phyloP scores from a whole-genome alignment of 2,329 filamentous ascomycete genomes.

The Colletotrichum lindemuthianum region DNA sequence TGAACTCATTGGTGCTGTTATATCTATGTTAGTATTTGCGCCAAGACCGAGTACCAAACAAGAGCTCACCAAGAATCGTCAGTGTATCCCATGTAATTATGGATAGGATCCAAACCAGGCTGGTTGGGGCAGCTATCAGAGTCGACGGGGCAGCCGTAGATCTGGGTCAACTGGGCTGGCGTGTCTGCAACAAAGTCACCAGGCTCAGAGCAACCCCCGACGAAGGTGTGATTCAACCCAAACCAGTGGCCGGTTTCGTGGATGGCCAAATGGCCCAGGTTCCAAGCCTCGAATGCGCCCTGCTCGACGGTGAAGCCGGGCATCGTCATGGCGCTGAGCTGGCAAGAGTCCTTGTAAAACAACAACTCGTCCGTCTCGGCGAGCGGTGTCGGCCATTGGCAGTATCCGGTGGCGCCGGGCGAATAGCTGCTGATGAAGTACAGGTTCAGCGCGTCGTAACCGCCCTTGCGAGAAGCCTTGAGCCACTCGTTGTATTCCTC shows the following conservation, averaged over 20 bases:
- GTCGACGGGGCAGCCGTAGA: constrained; percentile 26
- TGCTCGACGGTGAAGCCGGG: constrained; percentile 27
- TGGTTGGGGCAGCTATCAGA: constrained; percentile 39
- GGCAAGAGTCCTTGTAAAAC: constrained; percentile 25
- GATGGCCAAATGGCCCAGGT: constrained; percentile 39
- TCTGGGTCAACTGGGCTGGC: constrained; percentile 44
- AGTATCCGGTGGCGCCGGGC: constrained; percentile 53
- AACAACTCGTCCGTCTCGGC: constrained; percentile 9
- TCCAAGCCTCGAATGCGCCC: constrained; percentile 28
- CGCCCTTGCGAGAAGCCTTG: constrained; percentile 46
- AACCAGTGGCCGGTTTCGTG: constrained; percentile 59
- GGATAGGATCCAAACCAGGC: constrained; percentile 39
- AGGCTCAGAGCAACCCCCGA: constrained; percentile 43
- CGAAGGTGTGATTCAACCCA: constrained; percentile 55
- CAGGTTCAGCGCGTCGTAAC: constrained; percentile 55
- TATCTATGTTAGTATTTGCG: not conserved
- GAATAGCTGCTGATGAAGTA: constrained; percentile 55
- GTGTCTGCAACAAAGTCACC: constrained; percentile 53
- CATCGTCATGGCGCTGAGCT: constrained; percentile 34
- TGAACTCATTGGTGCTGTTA: constrained; percentile 48
- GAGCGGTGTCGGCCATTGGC: constrained; percentile 52
- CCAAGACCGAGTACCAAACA: not conserved
- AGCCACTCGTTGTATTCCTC: constrained; percentile 28
- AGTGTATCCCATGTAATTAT: constrained; percentile 43
- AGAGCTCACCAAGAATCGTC: constrained; percentile 45